phyloP scores from a whole-genome alignment of 139 green algal species.

The Micractinium conductrix region DNA sequence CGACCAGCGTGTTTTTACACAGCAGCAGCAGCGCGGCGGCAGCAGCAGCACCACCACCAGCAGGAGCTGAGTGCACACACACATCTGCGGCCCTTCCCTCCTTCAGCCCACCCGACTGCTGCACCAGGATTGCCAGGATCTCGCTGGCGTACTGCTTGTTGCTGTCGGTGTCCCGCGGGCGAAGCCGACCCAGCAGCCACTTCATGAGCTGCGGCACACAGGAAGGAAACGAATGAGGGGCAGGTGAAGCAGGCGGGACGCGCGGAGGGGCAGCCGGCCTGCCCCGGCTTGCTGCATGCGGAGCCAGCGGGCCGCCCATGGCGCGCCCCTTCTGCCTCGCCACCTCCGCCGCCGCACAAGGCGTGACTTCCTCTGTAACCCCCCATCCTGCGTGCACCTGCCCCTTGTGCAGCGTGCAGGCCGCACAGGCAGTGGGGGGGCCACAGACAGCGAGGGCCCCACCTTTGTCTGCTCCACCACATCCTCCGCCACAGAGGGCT shows the following conservation, averaged over 20 bases:
- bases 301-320: too few relatives aligned
- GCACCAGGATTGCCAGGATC: conserved; percentile 91
- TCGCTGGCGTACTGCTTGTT: conserved; percentile 91
- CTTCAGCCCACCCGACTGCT: conserved; percentile 45
- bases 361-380: too few relatives aligned
- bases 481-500: conserved; percentile 52
- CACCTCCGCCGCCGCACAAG: too few relatives aligned
- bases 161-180: conserved; percentile 73
- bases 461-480: conserved; percentile 43
- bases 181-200: conserved; percentile 89
- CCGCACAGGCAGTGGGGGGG: too few relatives aligned
- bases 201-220: conserved; percentile 62
- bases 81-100: neutral
- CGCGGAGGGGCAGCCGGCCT: too few relatives aligned
- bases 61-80: neutral
- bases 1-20: too few relatives aligned
- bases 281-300: too few relatives aligned
- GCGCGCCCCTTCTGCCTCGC: too few relatives aligned
- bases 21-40: neutral
- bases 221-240: neutral
- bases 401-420: too few relatives aligned
- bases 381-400: too few relatives aligned
- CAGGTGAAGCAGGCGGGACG: neutral
- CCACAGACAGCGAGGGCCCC: too few relatives aligned
- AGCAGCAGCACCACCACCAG: neutral